Evolutionary conservation across 2,329 filamentous ascomycete species (phyloP), one percentile per base, ranked within the genome.

Genomic region (Cladobotryum protrusum): DNA sequence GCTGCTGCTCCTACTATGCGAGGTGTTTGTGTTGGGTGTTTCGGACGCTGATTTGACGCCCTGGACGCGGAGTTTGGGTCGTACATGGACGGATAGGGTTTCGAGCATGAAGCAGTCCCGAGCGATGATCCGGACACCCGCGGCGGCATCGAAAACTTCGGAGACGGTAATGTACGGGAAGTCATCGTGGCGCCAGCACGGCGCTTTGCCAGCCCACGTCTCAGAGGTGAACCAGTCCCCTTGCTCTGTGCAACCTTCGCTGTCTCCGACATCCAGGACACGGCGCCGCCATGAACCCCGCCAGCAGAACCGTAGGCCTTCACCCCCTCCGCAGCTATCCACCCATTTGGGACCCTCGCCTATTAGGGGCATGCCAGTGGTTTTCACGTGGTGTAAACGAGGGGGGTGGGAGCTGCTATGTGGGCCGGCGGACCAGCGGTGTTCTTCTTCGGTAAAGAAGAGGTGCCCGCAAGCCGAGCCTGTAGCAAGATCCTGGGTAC

Each of bases 391-490:
- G 62, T 72, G 78, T 52, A 70, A 67, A 41, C 66, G 70, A 54
- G 67, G 73, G 34, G 67, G 71, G 49, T 50, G 63, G 48, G 57
- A 61, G 42, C 60, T 68, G 52, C 63, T 70, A 45, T 80, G 74
- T 20, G 66, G 66, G 12, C 76, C 74, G 8, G 65, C 66, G 3
- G 75, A 65, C 67, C 74, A 78, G 29, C 69, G 66, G 59, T 79
- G 76, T 43, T 76, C 68, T 52, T 83, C 82, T 54, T 82, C 77
- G 32, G 77, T 69, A 18, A 84, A 60, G 58, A 82, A 81, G 13
- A 85, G 63, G 54, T 75, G 61, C 2, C 63, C 64, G 19, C 48
- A 56, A 7, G 56, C 33, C 3, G 58, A 45, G 24, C 45, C 8
- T 4, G 67, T 62, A 13, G 63, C 54, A 12, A 66, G 61, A 46